Base-by-base conservation (phyloP, 2,329 filamentous ascomycete species). In the Pseudocercospora pini-densiflorae region DNA sequence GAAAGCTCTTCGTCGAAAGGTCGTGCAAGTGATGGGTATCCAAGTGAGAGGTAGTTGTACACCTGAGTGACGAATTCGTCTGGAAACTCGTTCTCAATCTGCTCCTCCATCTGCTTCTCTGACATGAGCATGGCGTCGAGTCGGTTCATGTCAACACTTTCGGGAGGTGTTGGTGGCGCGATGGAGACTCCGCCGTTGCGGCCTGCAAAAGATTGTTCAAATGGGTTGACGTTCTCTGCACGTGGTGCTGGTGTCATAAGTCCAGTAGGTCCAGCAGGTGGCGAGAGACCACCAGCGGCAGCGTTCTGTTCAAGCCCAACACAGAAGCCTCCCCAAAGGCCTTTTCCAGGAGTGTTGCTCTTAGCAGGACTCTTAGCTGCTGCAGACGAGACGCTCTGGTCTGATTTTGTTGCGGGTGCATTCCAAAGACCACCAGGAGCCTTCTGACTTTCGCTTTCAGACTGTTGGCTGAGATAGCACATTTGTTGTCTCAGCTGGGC, bases 11-110 rank as follows among this genome's bases (percentile, higher is more conserved):
- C 86, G 75, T 98, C 94, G 75, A 92, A 98, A 43, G 88, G 86
- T 23, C 90, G 88, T 10, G 94, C 94, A 74, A 93, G 88, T 36
- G 92, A 90, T 2, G 94, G 94, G 78, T 97, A 97, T 5, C 94
- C 94, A 5, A 98, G 86, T 0, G 93, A 97, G 16, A 98, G 85
- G 79, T 98, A 98, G 79, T 98, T 97, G 85, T 96, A 98, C 7
- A 98, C 94, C 79, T 98, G 94, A 0, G 94, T 97, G 63, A 97
- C 88, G 77, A 97, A 97, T 3, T 84, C 84, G 77, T 97, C 92
- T 67, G 90, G 85, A 74, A 95, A 97, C 78, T 97, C 93, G 33
- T 80, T 77, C 29, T 84, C 80, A 49, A 88, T 83, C 16, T 74
- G 61, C 3, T 70, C 67, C 57, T 77, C 76, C 33, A 79, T 71